Evolutionary conservation across 306 rosid species (phyloP), one percentile per base, ranked within the genome.

Genomic region (Castanea crenata): DNA sequence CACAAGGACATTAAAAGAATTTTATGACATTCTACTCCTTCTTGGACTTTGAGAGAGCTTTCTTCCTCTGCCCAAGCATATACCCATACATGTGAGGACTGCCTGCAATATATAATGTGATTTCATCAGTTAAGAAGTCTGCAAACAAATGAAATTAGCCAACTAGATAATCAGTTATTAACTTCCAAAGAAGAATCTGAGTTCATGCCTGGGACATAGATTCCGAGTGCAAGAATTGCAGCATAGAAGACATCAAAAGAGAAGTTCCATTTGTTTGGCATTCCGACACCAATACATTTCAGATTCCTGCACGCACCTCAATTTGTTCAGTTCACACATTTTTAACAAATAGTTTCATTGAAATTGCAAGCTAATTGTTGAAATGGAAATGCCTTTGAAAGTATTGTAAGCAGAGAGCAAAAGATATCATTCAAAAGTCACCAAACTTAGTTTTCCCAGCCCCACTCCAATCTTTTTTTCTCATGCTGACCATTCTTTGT

Each of bases 181-280:
- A n/a, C n/a, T n/a, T n/a, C n/a, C n/a, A n/a, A n/a, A n/a, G n/a
- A n/a, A n/a, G n/a, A n/a, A n/a, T n/a, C n/a, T n/a, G n/a, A n/a
- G n/a, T 73, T 59, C 86, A 54, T 84, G 72, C 98, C 98, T 88
- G 98, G 97, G 19, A 80, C 89, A 51, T 93, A 93, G 82, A 84
- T 72, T 76, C 77, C 93, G 11, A 91, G 68, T 25, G 23, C 84
- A 41, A 86, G 35, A 75, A 91, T 75, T 2, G 93, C 82, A 29
- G 80, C 86, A 79, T 77, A 81, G 83, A 88, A 86, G 91, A 84
- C 87, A 76, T 93, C 98, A 5, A 91, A 88, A 7, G 93, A 87
- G 92, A 83, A 89, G 88, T 93, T 93, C 97, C 91, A 93, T 76
- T 77, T 84, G 94, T 91, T 93, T 65, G 98, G 97, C 98, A 93